Evolutionary conservation across 2,329 filamentous ascomycete species (phyloP).

Genomic region (Colletotrichum ledebouriae): DNA sequence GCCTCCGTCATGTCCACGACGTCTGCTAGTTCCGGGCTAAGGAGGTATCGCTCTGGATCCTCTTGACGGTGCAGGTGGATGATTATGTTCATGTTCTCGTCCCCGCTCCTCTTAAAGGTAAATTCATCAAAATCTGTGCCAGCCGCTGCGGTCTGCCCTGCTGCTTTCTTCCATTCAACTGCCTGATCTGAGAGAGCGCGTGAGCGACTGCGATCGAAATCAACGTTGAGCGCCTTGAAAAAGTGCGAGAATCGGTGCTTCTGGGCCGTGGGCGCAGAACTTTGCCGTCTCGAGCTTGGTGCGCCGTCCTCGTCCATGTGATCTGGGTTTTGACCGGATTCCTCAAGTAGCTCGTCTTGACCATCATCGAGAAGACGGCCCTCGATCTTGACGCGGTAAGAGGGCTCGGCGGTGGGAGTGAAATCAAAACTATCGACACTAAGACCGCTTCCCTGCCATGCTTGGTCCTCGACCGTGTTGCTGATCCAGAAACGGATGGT

Average conservation of each 20-base stretch:
- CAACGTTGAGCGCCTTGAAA: constrained; percentile 83
- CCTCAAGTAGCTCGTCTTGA: constrained; percentile 56
- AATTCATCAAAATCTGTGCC: constrained; percentile 86
- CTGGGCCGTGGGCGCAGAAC: constrained; percentile 53
- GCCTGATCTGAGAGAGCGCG: constrained; percentile 67
- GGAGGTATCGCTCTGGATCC: constrained; percentile 83
- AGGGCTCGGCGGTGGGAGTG: constrained; percentile 79
- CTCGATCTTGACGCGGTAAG: constrained; percentile 92
- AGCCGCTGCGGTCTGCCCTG: constrained; percentile 66
- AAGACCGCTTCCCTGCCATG: constrained; percentile 83
- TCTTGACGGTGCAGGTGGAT: constrained; percentile 90
- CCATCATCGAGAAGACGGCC: constrained; percentile 83
- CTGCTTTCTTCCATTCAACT: constrained; percentile 91
- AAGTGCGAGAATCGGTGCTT: constrained; percentile 79
- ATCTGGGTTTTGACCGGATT: constrained; percentile 56
- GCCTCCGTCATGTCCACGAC: constrained; percentile 89
- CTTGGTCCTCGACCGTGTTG: constrained; percentile 94
- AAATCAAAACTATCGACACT: constrained; percentile 86
- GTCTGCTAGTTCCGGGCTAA: constrained; percentile 84
- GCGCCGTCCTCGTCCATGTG: constrained; percentile 53
- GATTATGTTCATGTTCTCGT: constrained; percentile 92
- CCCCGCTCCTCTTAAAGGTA: constrained; percentile 90
- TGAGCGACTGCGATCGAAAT: constrained; percentile 75
- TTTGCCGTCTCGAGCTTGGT: constrained; percentile 50
- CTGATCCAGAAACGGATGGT: constrained; percentile 94